phyloP scores from a whole-genome alignment of 495 filamentous ascomycete species.

The Daldinia concentrica region DNA sequence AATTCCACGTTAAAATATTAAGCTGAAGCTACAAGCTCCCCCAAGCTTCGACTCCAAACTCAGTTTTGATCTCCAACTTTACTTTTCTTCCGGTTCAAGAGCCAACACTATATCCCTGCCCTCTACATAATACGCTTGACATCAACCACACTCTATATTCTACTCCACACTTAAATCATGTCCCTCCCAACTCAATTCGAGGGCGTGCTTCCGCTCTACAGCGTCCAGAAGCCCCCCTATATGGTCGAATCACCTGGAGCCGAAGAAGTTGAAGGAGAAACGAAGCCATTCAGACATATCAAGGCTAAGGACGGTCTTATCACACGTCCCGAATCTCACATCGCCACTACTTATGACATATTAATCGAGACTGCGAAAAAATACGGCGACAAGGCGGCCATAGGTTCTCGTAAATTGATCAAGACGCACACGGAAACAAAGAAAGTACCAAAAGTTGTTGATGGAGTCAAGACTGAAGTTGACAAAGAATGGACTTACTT shows the following conservation, averaged over 20 bases:
- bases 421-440: slow-evolving; percentile 68
- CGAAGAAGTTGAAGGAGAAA: slow-evolving; percentile 66
- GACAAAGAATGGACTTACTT: slow-evolving; percentile 76
- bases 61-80: slow-evolving; percentile 8
- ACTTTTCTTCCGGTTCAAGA: background rate
- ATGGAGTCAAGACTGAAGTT: slow-evolving; percentile 67
- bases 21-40: slow-evolving; percentile 16
- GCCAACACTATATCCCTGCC: slow-evolving; percentile 24
- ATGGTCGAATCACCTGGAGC: slow-evolving; percentile 62
- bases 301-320: slow-evolving; percentile 62
- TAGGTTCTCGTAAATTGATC: slow-evolving; percentile 67
- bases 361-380: slow-evolving; percentile 61
- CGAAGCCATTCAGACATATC: slow-evolving; percentile 67
- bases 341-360: slow-evolving; percentile 68
- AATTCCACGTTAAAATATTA: slow-evolving; percentile 20
- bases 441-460: slow-evolving; percentile 72
- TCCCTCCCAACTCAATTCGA: slow-evolving; percentile 44
- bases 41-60: slow-evolving; percentile 3
- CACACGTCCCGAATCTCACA: slow-evolving; percentile 58
- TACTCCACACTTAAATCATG: slow-evolving; percentile 36
- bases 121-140: slow-evolving; percentile 6
- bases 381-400: slow-evolving; percentile 64
- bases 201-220: slow-evolving; percentile 53
- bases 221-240: slow-evolving; percentile 62
- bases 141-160: slow-evolving; percentile 4